Percentiles rank a stretch among this genome's conserved stretches.
These are phyloP conservation scores for Sedum album DNA, from an alignment of 164 flowering plant genomes.

Conservation along the genomic window DNA sequence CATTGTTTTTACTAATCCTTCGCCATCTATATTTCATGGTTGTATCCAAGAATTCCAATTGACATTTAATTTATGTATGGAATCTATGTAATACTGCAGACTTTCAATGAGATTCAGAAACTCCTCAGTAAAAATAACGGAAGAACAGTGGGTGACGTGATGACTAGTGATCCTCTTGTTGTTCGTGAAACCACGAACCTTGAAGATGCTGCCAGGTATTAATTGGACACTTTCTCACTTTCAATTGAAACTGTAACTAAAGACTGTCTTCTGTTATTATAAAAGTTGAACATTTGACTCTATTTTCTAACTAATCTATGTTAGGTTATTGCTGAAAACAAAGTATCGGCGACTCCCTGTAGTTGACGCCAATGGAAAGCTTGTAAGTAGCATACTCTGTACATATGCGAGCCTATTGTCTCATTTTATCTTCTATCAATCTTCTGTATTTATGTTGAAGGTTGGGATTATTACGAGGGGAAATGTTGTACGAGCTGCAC, in stretches of 20 bases:
- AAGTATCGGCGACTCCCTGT: constrained; percentile 51
- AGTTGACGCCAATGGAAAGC: constrained; percentile 42
- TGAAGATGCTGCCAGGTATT: constrained; percentile 60
- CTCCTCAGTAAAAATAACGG: constrained; percentile 47
- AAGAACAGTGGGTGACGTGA: constrained; percentile 51
- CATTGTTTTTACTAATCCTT: not conserved
- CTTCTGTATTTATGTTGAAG: constrained; percentile 18
- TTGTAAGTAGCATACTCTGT: constrained; percentile 25
- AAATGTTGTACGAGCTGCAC: constrained; percentile 51
- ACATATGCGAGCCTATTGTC: not conserved
- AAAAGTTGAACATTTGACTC: too few species aligned
- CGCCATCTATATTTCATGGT: not conserved
- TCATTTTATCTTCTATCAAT: not conserved
- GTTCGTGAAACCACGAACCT: constrained; percentile 52
- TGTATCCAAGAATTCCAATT: not conserved
- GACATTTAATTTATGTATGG: too few species aligned
- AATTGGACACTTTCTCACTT: not conserved
- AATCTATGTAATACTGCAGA: too few species aligned
- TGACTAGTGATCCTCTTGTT: constrained; percentile 54
- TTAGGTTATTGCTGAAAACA: constrained; percentile 51
- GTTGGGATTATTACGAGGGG: constrained; percentile 55
- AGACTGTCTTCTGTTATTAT: too few species aligned
- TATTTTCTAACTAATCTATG: too few species aligned
- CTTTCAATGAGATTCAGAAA: constrained; percentile 47
- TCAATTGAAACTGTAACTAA: too few species aligned